Conservation (phyloP, 129 eudicot genomes). For the Pseudognaphalium luteoalbum region DNA sequence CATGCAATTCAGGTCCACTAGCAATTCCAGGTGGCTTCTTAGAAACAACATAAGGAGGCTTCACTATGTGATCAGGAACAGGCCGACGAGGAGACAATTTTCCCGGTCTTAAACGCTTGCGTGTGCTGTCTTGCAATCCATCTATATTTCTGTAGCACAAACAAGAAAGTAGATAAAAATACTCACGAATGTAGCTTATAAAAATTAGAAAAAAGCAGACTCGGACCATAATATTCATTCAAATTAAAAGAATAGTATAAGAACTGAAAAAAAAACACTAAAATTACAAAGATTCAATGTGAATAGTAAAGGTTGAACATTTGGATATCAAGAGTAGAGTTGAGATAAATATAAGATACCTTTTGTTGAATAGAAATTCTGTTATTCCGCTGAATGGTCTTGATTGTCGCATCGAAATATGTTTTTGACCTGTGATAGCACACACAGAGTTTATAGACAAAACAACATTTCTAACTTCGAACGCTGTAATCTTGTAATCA, state of each 20-base stretch:
- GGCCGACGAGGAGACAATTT: slow-evolving; percentile 72
- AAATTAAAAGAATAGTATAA: no score
- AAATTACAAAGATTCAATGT: no score
- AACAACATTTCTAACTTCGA: neutral
- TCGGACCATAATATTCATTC: no score
- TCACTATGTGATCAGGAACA: slow-evolving; percentile 70
- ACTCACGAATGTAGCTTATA: no score
- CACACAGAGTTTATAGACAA: neutral
- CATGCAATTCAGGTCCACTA: slow-evolving; percentile 71
- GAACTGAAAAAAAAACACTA: no score
- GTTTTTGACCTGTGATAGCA: slow-evolving; percentile 51
- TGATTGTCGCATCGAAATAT: slow-evolving; percentile 56
- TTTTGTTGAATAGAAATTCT: slow-evolving; percentile 62
- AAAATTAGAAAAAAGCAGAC: no score
- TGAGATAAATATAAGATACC: slow-evolving; percentile 39
- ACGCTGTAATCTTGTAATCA: no score
- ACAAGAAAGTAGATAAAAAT: no score
- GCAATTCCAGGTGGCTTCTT: slow-evolving; percentile 61
- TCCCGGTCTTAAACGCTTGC: slow-evolving; percentile 67
- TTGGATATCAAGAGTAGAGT: neutral
- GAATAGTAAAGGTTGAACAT: no score
- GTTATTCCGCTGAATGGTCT: slow-evolving; percentile 49
- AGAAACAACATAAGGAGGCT: slow-evolving; percentile 73
- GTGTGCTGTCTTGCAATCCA: slow-evolving; percentile 36
- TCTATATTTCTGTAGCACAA: slow-evolving; percentile 39